Percentiles rank a stretch among this genome's conserved stretches.
These are phyloP conservation scores for Styphnolobium japonicum DNA, from an alignment of 306 rosid genomes.

Conservation along the genomic window DNA sequence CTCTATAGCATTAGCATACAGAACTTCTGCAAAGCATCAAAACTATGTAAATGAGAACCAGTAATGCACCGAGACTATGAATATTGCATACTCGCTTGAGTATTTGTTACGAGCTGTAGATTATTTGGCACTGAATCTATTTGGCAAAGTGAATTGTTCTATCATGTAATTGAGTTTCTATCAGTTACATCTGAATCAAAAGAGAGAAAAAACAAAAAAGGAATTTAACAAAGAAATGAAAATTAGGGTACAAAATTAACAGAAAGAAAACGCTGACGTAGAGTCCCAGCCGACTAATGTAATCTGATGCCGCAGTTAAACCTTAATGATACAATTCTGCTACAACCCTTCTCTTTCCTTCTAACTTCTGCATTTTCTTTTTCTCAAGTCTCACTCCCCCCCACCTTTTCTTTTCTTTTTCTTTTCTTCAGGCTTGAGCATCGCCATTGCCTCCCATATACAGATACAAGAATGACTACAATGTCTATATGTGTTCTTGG, in stretches of 20 bases:
- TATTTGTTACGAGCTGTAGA: slow-evolving; percentile 8
- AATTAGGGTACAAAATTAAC: slow-evolving; percentile 72
- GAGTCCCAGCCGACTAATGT: slow-evolving; percentile 49
- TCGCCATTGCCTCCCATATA: slow-evolving; percentile 58
- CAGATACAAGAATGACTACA: slow-evolving; percentile 86
- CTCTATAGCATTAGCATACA: too few species aligned
- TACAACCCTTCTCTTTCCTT: slow-evolving; percentile 40
- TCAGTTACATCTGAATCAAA: slow-evolving; percentile 63
- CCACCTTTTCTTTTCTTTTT: background rate
- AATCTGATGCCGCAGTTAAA: slow-evolving; percentile 46
- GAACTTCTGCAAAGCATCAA: too few species aligned
- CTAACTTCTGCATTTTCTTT: slow-evolving; percentile 36
- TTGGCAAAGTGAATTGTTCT: slow-evolving; percentile 46
- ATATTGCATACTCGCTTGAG: background rate
- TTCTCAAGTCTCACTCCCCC: background rate
- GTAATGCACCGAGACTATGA: background rate
- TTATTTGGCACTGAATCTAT: slow-evolving; percentile 30
- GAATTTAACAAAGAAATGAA: slow-evolving; percentile 43
- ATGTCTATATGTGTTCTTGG: slow-evolving; percentile 49
- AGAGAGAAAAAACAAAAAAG: slow-evolving; percentile 22
- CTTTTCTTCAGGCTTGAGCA: slow-evolving; percentile 36
- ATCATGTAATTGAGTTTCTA: slow-evolving; percentile 71
- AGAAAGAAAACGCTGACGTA: slow-evolving; percentile 30
- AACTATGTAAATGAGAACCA: background rate
- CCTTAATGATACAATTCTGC: slow-evolving; percentile 59